These are phyloP conservation scores for Phialophora expanda DNA, from an alignment of 2,329 filamentous ascomycete genomes.

Conservation along the genomic window DNA sequence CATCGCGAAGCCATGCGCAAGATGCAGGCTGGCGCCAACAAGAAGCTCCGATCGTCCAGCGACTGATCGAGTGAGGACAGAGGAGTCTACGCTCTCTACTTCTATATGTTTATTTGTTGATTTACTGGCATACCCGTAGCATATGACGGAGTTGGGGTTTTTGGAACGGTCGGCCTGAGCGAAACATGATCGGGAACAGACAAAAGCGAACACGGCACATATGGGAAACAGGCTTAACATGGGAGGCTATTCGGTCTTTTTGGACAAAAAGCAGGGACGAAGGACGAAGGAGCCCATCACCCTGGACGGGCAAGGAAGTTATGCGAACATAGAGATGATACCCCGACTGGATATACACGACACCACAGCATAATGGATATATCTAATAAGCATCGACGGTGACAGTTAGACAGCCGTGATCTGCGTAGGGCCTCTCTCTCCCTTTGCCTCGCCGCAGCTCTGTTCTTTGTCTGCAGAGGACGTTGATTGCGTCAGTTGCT, in stretches of 20 bases:
- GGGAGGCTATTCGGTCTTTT: slow-evolving; percentile 6
- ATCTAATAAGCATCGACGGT: slow-evolving; percentile 1
- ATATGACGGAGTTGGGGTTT: slow-evolving; percentile 3
- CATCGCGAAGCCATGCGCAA: slow-evolving; percentile 79
- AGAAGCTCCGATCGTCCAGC: slow-evolving; percentile 25
- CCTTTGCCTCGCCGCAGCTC: too few species aligned
- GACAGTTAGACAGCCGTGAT: too few species aligned
- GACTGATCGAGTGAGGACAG: not conserved
- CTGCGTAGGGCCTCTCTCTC: not conserved
- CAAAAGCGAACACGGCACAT: not conserved
- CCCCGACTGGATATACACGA: slow-evolving; percentile 9
- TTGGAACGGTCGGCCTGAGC: not conserved
- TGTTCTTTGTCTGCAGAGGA: not conserved
- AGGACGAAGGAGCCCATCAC: not conserved
- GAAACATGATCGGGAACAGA: not conserved
- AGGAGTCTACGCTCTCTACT: not conserved
- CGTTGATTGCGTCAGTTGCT: not conserved
- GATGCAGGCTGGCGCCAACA: slow-evolving; percentile 71
- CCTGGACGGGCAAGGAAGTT: not conserved
- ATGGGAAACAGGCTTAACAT: not conserved
- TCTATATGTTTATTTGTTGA: not conserved
- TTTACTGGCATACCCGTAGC: not conserved
- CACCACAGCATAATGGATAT: slow-evolving; percentile 2
- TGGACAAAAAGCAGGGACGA: not conserved
- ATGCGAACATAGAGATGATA: slow-evolving; percentile 12